Conservation (phyloP, 495 filamentous ascomycete genomes). For the Aspergillus kassunensis region DNA sequence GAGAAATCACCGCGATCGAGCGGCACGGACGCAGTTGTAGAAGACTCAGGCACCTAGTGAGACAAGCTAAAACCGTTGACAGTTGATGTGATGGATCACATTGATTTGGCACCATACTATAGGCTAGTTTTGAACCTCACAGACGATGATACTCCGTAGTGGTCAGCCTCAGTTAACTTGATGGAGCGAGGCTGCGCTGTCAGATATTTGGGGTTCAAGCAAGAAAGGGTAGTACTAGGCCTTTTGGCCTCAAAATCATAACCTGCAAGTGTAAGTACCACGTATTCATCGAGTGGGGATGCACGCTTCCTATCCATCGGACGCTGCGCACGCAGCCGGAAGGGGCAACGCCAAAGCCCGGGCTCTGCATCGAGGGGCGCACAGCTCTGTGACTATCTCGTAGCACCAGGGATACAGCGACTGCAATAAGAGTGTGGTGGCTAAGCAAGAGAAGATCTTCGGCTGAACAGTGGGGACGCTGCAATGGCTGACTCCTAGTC, state of each 20-base stretch:
- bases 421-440: no score
- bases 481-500: no score
- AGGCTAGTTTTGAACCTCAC: not conserved
- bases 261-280: conserved; percentile 8
- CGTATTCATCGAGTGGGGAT: conserved; percentile 8
- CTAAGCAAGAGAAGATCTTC: not conserved
- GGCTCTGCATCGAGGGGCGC: conserved; percentile 1
- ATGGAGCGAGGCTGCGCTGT: conserved; percentile 7
- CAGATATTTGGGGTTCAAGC: not conserved
- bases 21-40: not conserved
- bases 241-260: no score
- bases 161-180: conserved; percentile 1
- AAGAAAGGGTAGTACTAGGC: not conserved
- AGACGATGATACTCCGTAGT: not conserved
- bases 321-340: conserved; percentile 23
- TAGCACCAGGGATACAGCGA: no score
- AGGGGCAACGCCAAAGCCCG: conserved; percentile 23
- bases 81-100: conserved; percentile 5
- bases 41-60: not conserved
- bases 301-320: conserved; percentile 8
- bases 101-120: conserved; percentile 1
- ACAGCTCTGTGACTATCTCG: not conserved
- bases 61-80: conserved; percentile 1
- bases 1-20: not conserved
- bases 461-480: no score